phyloP scores from a whole-genome alignment of 306 rosid species.

The Calophaca sinica region DNA sequence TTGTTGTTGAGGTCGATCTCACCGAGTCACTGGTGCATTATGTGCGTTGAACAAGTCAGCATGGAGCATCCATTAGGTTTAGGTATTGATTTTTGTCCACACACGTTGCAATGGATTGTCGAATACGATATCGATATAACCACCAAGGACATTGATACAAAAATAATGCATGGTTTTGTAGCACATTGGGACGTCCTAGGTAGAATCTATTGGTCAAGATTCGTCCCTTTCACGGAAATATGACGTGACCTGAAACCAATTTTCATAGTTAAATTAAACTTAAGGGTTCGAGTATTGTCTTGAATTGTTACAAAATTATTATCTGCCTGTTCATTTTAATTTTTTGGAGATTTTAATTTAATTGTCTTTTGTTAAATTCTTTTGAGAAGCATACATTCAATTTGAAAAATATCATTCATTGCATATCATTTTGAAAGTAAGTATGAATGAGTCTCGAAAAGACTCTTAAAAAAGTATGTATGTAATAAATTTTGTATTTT shows the following conservation, averaged over 20 bases:
- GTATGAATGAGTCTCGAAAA: too few species aligned
- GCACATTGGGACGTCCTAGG: neutral
- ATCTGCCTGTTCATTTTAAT: neutral
- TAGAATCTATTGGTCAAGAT: neutral
- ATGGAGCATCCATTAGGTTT: constrained; percentile 2
- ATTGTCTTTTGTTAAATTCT: too few species aligned
- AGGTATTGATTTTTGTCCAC: constrained; percentile 35
- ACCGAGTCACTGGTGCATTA: neutral
- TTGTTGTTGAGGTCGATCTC: neutral
- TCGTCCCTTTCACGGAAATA: neutral
- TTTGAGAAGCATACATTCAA: too few species aligned
- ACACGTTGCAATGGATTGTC: neutral
- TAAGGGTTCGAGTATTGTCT: neutral
- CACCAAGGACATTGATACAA: too few species aligned
- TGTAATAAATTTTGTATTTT: too few species aligned
- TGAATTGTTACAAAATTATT: neutral
- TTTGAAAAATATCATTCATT: too few species aligned
- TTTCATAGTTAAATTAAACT: neutral
- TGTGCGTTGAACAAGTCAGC: constrained; percentile 8
- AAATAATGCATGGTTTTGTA: neutral
- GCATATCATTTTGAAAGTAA: too few species aligned
- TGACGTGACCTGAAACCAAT: neutral
- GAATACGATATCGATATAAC: neutral
- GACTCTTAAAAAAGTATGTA: too few species aligned
- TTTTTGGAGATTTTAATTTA: neutral